These are phyloP conservation scores for Carex sylvatica DNA, from an alignment of 202 grass and related monocot species.

Conservation along the genomic window DNA sequence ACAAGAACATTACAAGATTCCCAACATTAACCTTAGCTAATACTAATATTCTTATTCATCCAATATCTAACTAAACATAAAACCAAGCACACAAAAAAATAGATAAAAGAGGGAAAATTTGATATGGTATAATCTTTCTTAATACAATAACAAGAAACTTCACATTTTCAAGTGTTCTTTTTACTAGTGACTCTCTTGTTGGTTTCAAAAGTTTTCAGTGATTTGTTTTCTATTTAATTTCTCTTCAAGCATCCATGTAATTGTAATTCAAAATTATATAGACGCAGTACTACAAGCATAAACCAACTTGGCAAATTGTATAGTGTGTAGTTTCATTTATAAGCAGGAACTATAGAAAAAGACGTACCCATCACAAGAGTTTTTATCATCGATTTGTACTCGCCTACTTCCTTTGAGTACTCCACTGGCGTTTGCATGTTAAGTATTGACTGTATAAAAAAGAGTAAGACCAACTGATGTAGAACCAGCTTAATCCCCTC, in stretches of 20 bases:
- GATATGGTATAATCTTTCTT: not conserved
- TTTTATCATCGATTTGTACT: conserved; percentile 98
- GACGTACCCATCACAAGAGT: conserved; percentile 91
- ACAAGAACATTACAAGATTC: not conserved
- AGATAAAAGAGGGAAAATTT: not conserved
- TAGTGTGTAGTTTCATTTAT: not conserved
- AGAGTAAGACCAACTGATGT: not conserved
- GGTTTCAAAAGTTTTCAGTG: not conserved
- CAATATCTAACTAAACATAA: conserved; percentile 9
- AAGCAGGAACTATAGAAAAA: conserved; percentile 14
- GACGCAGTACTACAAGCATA: not conserved
- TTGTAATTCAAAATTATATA: not conserved
- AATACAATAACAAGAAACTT: not conserved
- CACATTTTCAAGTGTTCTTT: not conserved
- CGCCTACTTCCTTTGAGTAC: conserved; percentile 83
- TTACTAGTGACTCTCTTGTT: not conserved
- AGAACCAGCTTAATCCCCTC: not conserved
- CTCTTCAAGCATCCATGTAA: not conserved
- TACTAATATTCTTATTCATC: not conserved
- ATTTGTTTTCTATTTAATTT: not conserved
- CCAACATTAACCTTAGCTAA: not conserved
- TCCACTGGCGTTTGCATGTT: conserved; percentile 98
- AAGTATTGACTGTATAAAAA: conserved; percentile 68
- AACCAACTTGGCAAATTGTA: conserved; percentile 7
- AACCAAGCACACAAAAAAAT: not conserved